Conservation (phyloP, 129 eudicot genomes). For the Dittrichia graveolens region DNA sequence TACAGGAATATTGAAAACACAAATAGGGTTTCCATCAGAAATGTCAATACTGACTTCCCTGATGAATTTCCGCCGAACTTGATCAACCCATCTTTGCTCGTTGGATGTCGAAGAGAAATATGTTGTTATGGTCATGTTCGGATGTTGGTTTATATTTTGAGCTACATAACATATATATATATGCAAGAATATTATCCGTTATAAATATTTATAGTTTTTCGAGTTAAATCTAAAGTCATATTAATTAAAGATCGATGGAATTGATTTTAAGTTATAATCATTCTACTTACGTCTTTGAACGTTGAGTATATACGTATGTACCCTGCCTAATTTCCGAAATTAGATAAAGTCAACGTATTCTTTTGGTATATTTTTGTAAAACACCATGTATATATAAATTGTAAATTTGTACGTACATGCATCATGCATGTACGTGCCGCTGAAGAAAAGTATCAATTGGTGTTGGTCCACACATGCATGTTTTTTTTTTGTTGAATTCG, state of each 20-base stretch:
- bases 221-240: neutral
- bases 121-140: constrained; percentile 30
- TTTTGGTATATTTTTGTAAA: neutral
- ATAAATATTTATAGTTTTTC: constrained; percentile 14
- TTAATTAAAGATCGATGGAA: neutral
- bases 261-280: constrained; percentile 6
- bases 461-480: too few species aligned
- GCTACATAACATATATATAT: neutral
- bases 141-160: constrained; percentile 1
- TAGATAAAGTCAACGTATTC: neutral
- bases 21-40: constrained; percentile 27
- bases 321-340: constrained; percentile 22
- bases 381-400: too few species aligned
- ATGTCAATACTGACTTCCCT: constrained; percentile 34
- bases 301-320: neutral
- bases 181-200: neutral
- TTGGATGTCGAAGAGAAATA: constrained; percentile 27
- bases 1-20: constrained; percentile 39
- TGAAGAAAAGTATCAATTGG: constrained; percentile 2
- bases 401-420: too few species aligned
- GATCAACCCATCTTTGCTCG: constrained; percentile 47
- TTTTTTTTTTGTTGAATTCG: too few species aligned
- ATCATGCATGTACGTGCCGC: constrained; percentile 6
- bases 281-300: constrained; percentile 28
- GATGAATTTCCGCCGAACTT: constrained; percentile 29